Evolutionary conservation across 2,329 filamentous ascomycete species (phyloP), one percentile per base, ranked within the genome.

Genomic region (Neofusicoccum sp.): DNA sequence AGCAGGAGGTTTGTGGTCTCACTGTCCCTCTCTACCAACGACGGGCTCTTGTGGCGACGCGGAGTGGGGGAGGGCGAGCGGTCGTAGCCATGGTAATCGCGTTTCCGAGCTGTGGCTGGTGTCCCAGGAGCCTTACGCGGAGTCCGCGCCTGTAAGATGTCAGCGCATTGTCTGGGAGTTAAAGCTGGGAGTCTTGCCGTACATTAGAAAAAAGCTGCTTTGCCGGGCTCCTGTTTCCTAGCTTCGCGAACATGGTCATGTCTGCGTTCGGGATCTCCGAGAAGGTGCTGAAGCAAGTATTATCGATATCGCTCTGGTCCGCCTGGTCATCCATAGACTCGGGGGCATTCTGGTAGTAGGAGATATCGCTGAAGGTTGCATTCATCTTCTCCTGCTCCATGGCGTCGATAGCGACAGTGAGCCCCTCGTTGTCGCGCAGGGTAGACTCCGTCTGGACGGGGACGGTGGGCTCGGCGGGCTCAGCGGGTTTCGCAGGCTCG

Each of bases 221-320:
- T 2, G 75, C 73, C 33, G 80, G 80, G 61, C 78, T 73, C 63
- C 88, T 85, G 26, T 60, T 34, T 60, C 87, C 86, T 59, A 95
- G 77, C 64, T 86, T 87, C 7, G 90, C 88, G 69, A 96, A 91
- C 68, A 88, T 87, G 20, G 91, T 95, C 85, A 95, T 86, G 68
- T 93, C 91, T 16, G 79, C 72, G 58, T 81, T 80, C 5, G 91
- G 91, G 58, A 96, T 86, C 7, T 91, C 91, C 1, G 93, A 97
- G 75, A 97, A 97, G 11, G 84, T 86, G 78, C 91, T 96, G 72
- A 96, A 89, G 69, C 84, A 88, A 77, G 87, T 89, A 66, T 91
- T 88, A 65, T 91, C 88, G 11, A 80, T 66, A 53, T 65, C 70
- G 5, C 63, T 63, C 31, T 66, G 62, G 1, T 67, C 65, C 20